A percentile compares a stretch with the other conserved stretches of the same genome.
Evolutionary conservation across 176 grass and related monocot species (phyloP).

Genomic region (Tillandsia fasciculata): DNA sequence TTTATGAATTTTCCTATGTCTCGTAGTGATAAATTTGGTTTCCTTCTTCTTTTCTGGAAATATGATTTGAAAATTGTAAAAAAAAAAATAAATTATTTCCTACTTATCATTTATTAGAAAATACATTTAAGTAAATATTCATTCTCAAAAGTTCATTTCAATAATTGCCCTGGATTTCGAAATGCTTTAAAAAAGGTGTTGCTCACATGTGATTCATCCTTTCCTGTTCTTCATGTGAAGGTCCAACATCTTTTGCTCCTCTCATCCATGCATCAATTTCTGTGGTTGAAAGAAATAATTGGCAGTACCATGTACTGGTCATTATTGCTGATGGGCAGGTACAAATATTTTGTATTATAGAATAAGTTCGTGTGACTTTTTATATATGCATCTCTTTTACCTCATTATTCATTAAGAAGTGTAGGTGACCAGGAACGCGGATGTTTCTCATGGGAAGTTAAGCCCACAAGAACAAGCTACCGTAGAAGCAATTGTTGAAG

Average conservation of each 20-base stretch:
- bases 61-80: no score
- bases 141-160: background rate
- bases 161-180: background rate
- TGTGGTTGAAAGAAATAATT: conserved; percentile 68
- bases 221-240: conserved; percentile 28
- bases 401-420: conserved; percentile 14
- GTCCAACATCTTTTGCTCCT: conserved; percentile 88
- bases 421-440: conserved; percentile 42
- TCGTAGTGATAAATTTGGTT: no score
- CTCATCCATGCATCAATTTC: conserved; percentile 65
- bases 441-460: conserved; percentile 39
- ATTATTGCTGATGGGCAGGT: conserved; percentile 98
- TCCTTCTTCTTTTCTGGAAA: no score
- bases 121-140: background rate
- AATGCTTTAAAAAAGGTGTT: background rate
- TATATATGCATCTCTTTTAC: conserved; percentile 19
- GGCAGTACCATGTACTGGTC: conserved; percentile 91
- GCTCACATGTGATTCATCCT: background rate
- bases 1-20: no score
- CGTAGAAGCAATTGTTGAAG: conserved; percentile 77
- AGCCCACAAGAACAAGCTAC: conserved; percentile 79
- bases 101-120: background rate
- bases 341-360: conserved; percentile 15
- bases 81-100: background rate
- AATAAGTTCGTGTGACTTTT: conserved; percentile 13